Base-by-base conservation (phyloP, 2,329 filamentous ascomycete genomes). In the Verticillium dahliae region DNA sequence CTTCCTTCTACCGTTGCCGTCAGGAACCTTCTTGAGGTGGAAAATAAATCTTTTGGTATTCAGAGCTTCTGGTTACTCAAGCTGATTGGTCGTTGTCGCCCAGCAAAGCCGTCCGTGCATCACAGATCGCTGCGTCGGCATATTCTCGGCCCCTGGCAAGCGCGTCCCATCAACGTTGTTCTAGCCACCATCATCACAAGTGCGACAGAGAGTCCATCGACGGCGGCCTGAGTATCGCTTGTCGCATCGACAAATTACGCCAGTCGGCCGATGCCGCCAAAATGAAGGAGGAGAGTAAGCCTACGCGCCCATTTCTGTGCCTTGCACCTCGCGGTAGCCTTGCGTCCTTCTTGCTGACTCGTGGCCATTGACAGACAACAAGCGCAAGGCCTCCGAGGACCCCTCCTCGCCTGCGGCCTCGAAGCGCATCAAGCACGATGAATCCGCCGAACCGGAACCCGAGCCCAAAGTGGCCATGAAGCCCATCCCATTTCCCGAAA, bases 401-500 rank as follows among this genome's bases (percentile, higher is more conserved):
- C 83, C 85, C 56, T 77, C 81, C 61, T 87, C 85, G 59, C 81
- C 85, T 22, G 81, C 82, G 57, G 83, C 85, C 58, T 75, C 81
- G 18, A 93, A 93, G 75, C 84, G 89, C 67, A 72, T 85, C 50
- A 90, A 90, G 75, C 79, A 81, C 62, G 62, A 62, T 57, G 73
- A 74, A 61, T 74, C 75, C 4, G 69, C 72, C 56, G 77, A 84
- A 67, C 73, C 76, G 7, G 77, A 84, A 67, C 73, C 76, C 9
- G 78, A 81, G 15, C 84, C 84, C 69, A 83, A 82, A 62, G 73
- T 77, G 6, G 74, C 74, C 6, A 81, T 83, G 67, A 87, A 87
- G 67, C 85, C 87, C 18, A 91, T 96, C 39, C 91, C 90, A 1
- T 97, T 95, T 69, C 92, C 92, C 1, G 92, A 97, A 76, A 97